Percentiles rank a stretch among this genome's conserved stretches.
These are phyloP conservation scores for Caloboletus firmus DNA, from an alignment of 1,284 basidiomycete genomes.

Conservation along the genomic window DNA sequence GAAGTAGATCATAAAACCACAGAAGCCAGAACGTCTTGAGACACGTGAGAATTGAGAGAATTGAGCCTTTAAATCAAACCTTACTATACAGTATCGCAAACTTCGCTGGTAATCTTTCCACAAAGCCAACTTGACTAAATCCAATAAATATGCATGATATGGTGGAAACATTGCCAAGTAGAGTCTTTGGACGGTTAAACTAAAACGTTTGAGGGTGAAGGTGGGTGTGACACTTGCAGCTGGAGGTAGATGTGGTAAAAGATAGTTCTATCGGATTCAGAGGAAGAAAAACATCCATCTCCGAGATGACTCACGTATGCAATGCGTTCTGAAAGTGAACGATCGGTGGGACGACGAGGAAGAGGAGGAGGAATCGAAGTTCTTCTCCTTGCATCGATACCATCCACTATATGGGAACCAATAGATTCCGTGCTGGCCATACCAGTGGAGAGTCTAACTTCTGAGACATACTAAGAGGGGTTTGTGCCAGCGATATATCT, in stretches of 20 bases:
- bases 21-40: slow-evolving; percentile 59
- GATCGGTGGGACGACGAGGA: slow-evolving; percentile 15
- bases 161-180: slow-evolving; percentile 53
- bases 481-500: background rate
- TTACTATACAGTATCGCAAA: slow-evolving; percentile 49
- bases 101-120: slow-evolving; percentile 56
- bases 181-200: slow-evolving; percentile 52
- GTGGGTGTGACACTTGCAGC: slow-evolving; percentile 38
- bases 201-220: slow-evolving; percentile 55
- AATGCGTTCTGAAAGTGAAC: slow-evolving; percentile 40
- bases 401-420: background rate
- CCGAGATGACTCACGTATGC: slow-evolving; percentile 38
- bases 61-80: slow-evolving; percentile 24
- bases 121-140: slow-evolving; percentile 47
- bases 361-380: background rate
- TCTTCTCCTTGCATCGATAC: background rate
- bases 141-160: slow-evolving; percentile 47
- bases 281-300: background rate
- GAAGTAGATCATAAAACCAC: slow-evolving; percentile 59
- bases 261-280: slow-evolving; percentile 38
- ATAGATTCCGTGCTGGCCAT: background rate
- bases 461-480: slow-evolving; percentile 53
- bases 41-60: slow-evolving; percentile 11
- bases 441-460: slow-evolving; percentile 42
- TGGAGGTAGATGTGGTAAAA: slow-evolving; percentile 49